Base-by-base conservation (phyloP, 1,139 yeast species). In the Candida albicans region DNA sequence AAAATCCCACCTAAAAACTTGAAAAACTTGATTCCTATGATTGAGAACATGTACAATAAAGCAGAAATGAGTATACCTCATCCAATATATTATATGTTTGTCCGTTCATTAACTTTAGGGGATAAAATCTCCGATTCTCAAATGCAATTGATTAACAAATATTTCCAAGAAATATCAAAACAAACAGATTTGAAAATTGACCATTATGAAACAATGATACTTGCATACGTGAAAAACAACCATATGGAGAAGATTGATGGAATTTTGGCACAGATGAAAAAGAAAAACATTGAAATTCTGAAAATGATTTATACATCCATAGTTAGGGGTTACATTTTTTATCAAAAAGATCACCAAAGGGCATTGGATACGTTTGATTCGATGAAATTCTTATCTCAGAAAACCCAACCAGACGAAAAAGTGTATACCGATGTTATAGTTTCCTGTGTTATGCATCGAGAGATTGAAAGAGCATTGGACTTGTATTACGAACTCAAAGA, bases 361-460 rank as follows among this genome's bases (percentile, higher is more conserved):
- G 96, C 96, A 0, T 77, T 79, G 45, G 81, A 82, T 41, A 71
- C 87, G 1, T 93, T 93, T 60, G 93, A 86, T 54, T 80, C 89
- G 50, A 84, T 93, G 90, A 91, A 89, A 60, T 91, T 87, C 59
- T 64, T 85, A 50, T 81, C 95, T 0, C 58, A 71, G 6, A 64
- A 68, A 28, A 79, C 88, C 2, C 77, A 78, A 42, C 97, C 98
- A 0, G 85, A 82, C 40, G 59, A 79, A 0, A 64, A 69, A 15
- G 80, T 89, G 1, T 93, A 89, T 61, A 82, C 84, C 47, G 79
- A 86, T 12, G 78, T 90, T 65, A 77, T 91, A 18, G 73, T 81
- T 8, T 73, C 89, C 1, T 81, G 88, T 47, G 78, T 83, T 4
- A 77, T 78, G 50, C 74, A 79, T 45, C 70, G 78, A 45, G 78